phyloP scores from a whole-genome alignment of 2,329 filamentous ascomycete genomes.

The Exophiala xenobiotica region DNA sequence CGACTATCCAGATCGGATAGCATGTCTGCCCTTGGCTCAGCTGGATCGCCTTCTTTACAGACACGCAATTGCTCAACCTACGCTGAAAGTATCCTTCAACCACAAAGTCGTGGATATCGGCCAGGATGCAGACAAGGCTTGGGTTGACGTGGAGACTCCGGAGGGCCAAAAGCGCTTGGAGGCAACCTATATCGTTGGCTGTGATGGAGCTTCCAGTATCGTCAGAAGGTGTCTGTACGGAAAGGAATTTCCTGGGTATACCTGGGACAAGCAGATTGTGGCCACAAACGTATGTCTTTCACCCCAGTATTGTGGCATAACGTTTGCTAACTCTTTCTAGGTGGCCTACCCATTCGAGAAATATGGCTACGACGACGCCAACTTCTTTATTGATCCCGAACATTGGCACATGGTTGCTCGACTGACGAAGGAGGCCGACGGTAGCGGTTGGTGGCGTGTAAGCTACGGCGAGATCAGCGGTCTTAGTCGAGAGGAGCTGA shows the following conservation, averaged over 20 bases:
- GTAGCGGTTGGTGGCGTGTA: constrained; percentile 61
- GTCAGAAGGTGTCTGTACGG: constrained; percentile 30
- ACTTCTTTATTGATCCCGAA: constrained; percentile 61
- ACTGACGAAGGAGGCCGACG: constrained; percentile 51
- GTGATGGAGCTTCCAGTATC: constrained; percentile 35
- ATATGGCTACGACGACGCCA: constrained; percentile 27
- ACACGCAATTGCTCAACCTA: constrained; percentile 38
- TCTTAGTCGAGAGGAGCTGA: constrained; percentile 56
- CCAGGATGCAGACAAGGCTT: constrained; percentile 26
- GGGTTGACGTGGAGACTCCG: constrained; percentile 24
- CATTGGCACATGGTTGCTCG: constrained; percentile 64
- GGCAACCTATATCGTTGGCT: constrained; percentile 45
- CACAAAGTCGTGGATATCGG: constrained; percentile 37
- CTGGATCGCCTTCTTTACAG: constrained; percentile 45
- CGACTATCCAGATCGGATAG: constrained; percentile 39
- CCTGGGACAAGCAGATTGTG: constrained; percentile 29
- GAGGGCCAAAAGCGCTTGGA: constrained; percentile 34
- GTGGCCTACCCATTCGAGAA: constrained; percentile 26
- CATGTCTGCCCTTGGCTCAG: constrained; percentile 46
- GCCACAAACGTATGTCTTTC: constrained; percentile 27
- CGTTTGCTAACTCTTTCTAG: constrained; percentile 7
- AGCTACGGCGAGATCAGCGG: constrained; percentile 61
- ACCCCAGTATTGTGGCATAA: no score
- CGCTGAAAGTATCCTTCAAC: constrained; percentile 45
- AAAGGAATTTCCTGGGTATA: constrained; percentile 26